Evolutionary conservation across 305 asterid genomes (phyloP).

Genomic region (Fraxinus greggii): DNA sequence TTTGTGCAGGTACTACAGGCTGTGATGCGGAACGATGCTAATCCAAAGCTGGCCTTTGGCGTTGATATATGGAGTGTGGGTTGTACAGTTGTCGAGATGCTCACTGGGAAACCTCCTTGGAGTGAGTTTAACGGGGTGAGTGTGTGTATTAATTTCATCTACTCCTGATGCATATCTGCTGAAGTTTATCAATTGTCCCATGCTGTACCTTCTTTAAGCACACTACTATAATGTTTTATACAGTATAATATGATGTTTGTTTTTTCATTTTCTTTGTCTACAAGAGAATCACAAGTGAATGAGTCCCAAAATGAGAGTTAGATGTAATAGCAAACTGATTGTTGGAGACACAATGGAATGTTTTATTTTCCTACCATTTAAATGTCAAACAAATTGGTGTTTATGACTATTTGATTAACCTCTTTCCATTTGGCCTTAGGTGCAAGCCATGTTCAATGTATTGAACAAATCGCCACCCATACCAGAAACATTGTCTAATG

Average conservation of each 20-base stretch:
- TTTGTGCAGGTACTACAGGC: slow-evolving; percentile 69
- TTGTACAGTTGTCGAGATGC: slow-evolving; percentile 85
- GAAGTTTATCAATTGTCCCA: background rate
- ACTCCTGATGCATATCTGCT: background rate
- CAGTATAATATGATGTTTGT: background rate
- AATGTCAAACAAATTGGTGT: background rate
- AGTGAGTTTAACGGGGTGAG: slow-evolving; percentile 62
- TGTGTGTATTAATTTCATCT: background rate
- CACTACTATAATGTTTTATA: background rate
- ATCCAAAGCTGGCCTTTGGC: slow-evolving; percentile 70
- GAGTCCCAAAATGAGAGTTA: background rate
- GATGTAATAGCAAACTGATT: background rate
- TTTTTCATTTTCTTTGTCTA: background rate
- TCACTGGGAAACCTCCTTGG: slow-evolving; percentile 93
- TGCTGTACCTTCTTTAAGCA: background rate
- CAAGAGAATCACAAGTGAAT: background rate
- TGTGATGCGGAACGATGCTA: slow-evolving; percentile 61
- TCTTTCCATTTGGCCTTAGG: slow-evolving; percentile 36
- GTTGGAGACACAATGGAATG: background rate
- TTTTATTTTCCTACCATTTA: background rate
- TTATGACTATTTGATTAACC: background rate
- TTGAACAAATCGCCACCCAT: slow-evolving; percentile 66
- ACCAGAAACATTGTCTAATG: slow-evolving; percentile 63
- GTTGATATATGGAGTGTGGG: slow-evolving; percentile 93
- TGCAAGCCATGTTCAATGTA: slow-evolving; percentile 84